A percentile compares a stretch with the other conserved stretches of the same genome.
These are phyloP conservation scores for Colletotrichum gloeosporioides DNA, from an alignment of 2,329 filamentous ascomycete species.

Conservation along the genomic window DNA sequence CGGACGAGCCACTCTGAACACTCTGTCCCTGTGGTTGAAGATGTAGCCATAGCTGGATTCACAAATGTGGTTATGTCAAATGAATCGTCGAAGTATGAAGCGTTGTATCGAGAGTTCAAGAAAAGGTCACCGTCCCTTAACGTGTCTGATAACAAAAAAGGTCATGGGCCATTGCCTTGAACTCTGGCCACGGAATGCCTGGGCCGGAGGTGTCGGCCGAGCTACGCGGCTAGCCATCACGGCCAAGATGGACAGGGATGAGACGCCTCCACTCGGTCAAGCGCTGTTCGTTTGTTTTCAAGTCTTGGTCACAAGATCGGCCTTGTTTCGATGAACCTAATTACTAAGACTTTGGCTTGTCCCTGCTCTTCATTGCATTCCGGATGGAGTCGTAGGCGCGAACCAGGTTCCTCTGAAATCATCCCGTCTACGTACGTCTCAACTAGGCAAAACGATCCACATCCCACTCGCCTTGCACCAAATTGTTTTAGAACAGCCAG, in stretches of 20 bases:
- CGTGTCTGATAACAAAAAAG: neutral
- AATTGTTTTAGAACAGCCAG: neutral
- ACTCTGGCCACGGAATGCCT: neutral
- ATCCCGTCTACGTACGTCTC: neutral
- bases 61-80: neutral
- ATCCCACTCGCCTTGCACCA: neutral
- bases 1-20: neutral
- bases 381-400: neutral
- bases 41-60: neutral
- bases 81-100: neutral
- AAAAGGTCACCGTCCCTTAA: neutral
- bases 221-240: neutral
- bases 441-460: neutral
- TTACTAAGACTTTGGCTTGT: neutral
- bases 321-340: neutral
- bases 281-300: neutral
- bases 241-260: neutral
- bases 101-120: neutral
- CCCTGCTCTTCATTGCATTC: neutral
- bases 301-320: neutral
- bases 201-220: neutral
- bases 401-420: neutral
- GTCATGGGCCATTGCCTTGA: neutral
- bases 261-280: neutral
- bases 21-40: neutral